Percentiles rank a stretch among this genome's conserved stretches.
Conservation (phyloP, 257 asterid genomes). For the Cruciata laevipes region DNA sequence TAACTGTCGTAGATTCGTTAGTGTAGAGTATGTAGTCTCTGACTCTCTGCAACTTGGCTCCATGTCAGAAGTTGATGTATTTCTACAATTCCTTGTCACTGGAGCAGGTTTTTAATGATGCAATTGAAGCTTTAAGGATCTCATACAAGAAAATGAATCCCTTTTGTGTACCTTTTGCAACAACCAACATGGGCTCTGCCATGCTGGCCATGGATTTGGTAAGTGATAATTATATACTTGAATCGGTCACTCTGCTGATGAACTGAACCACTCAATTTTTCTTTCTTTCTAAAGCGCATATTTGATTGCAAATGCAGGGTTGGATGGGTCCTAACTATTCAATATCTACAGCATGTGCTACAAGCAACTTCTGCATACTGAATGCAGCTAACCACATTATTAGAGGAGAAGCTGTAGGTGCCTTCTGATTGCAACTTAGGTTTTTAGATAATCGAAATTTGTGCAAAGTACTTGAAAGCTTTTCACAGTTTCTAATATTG, state of each 20-base stretch:
- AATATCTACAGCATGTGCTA: conserved; percentile 95
- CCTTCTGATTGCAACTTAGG: conserved; percentile 17
- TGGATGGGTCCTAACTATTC: conserved; percentile 99
- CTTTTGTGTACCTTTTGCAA: conserved; percentile 95
- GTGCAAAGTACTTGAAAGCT: background rate
- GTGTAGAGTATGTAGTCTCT: background rate
- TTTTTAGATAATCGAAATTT: conserved; percentile 3
- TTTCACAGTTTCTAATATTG: conserved; percentile 12
- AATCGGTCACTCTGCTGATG: conserved; percentile 11
- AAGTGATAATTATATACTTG: conserved; percentile 3
- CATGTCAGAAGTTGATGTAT: background rate
- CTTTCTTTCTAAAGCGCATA: conserved; percentile 19
- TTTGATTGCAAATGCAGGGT: conserved; percentile 47
- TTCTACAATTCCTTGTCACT: conserved; percentile 14
- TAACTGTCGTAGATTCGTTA: too few relatives aligned
- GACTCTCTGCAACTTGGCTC: background rate
- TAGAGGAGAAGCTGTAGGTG: conserved; percentile 97
- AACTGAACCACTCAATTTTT: conserved; percentile 9
- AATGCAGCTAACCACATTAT: conserved; percentile 94
- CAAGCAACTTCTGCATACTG: conserved; percentile 90
- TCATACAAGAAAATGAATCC: conserved; percentile 92
- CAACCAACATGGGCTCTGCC: conserved; percentile 98
- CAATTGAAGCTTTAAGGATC: conserved; percentile 80
- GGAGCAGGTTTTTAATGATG: conserved; percentile 82
- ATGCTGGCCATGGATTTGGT: conserved; percentile 97